These are phyloP conservation scores for Anisodus acutangulus DNA, from an alignment of 257 asterid genomes.

Conservation along the genomic window DNA sequence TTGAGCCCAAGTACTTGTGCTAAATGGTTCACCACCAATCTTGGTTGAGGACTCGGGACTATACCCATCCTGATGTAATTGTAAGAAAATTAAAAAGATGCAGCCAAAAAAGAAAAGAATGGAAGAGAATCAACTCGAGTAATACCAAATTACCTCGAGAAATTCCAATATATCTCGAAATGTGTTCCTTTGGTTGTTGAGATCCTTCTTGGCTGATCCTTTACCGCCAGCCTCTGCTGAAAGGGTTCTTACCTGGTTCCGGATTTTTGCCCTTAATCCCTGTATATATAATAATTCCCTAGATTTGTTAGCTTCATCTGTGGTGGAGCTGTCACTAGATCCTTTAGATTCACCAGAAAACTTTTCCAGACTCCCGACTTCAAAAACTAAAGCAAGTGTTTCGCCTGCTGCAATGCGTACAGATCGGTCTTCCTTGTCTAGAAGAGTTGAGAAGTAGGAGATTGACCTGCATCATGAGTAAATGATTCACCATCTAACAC, in stretches of 20 bases:
- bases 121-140: background rate
- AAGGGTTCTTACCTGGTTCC: constrained; percentile 72
- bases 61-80: constrained; percentile 63
- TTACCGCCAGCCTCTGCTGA: constrained; percentile 95
- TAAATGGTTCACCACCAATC: constrained; percentile 78
- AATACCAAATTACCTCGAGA: constrained; percentile 65
- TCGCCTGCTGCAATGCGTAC: constrained; percentile 95
- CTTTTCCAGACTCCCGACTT: constrained; percentile 79
- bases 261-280: constrained; percentile 75
- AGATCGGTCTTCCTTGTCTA: constrained; percentile 87
- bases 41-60: constrained; percentile 70
- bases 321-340: constrained; percentile 53
- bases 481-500: constrained; percentile 6
- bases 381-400: constrained; percentile 87
- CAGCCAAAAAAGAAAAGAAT: background rate
- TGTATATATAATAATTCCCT: constrained; percentile 58
- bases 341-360: constrained; percentile 62
- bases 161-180: constrained; percentile 83
- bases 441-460: constrained; percentile 63
- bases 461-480: constrained; percentile 63
- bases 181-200: constrained; percentile 77
- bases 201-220: constrained; percentile 95
- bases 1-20: constrained; percentile 73
- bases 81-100: constrained; percentile 24
- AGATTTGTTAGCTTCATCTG: constrained; percentile 53